Conservation (phyloP, 495 filamentous ascomycete genomes). For the Neurospora sp. region DNA sequence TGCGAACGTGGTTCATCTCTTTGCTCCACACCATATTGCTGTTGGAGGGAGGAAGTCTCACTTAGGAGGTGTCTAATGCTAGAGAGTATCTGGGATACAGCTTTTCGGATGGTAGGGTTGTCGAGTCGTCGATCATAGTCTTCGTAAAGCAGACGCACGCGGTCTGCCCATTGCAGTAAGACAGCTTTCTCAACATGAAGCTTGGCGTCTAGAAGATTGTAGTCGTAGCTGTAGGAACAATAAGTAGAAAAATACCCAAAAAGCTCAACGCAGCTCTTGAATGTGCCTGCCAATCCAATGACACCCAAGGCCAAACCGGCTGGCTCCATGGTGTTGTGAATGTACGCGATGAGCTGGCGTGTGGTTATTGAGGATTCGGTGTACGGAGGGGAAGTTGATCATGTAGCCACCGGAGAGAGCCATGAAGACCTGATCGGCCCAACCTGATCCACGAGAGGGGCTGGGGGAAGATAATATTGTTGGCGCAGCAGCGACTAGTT, state of each 20-base stretch:
- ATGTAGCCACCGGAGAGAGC: neutral
- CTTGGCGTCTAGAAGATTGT: neutral
- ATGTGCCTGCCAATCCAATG: neutral
- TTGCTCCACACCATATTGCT: neutral
- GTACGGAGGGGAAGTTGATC: neutral
- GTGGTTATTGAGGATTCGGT: neutral
- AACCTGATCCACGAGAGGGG: neutral
- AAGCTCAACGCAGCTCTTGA: neutral
- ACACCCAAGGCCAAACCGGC: neutral
- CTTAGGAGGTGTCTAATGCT: neutral
- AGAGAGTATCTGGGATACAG: neutral
- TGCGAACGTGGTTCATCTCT: no score
- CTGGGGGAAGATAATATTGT: neutral
- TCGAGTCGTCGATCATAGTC: neutral
- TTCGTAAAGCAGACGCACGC: neutral
- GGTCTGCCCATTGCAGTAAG: neutral
- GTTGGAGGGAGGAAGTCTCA: neutral
- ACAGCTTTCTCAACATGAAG: neutral
- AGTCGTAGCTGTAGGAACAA: neutral
- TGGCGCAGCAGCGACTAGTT: neutral
- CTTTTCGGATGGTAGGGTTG: neutral
- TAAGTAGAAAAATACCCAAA: neutral
- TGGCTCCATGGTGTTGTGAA: neutral
- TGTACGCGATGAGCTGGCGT: neutral
- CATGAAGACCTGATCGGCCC: neutral